Percentiles rank a stretch among this genome's conserved stretches.
Evolutionary conservation across 2,329 filamentous ascomycete species (phyloP).

Genomic region (Verruconis gallopava): DNA sequence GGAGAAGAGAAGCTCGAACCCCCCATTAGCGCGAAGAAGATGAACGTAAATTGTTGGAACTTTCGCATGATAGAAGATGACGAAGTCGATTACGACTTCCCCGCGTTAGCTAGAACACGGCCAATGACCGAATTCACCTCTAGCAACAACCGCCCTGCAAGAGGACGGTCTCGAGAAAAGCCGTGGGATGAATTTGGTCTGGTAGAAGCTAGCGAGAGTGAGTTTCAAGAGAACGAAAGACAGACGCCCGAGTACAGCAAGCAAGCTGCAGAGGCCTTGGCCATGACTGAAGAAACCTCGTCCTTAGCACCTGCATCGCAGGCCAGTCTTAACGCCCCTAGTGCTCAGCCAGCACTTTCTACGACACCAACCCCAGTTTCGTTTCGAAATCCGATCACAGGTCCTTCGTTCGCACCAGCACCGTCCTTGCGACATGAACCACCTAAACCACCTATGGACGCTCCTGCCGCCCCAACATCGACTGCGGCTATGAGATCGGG

Average conservation of each 20-base stretch:
- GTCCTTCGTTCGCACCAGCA: conserved; percentile 34
- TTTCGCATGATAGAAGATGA: conserved; percentile 74
- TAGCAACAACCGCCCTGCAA: conserved; percentile 57
- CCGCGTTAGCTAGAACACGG: conserved; percentile 60
- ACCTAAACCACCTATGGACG: conserved; percentile 24
- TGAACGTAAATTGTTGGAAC: conserved; percentile 72
- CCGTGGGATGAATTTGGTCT: conserved; percentile 75
- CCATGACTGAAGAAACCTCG: conserved; percentile 16
- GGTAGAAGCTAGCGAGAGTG: conserved; percentile 55
- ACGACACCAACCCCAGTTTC: conserved; percentile 13
- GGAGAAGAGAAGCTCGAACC: conserved; percentile 64
- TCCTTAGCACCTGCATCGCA: conserved; percentile 22
- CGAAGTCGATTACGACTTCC: conserved; percentile 76
- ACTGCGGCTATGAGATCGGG: conserved; percentile 45
- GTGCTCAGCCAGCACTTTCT: conserved; percentile 15
- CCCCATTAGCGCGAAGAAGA: conserved; percentile 47
- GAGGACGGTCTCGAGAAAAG: conserved; percentile 56
- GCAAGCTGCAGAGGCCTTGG: conserved; percentile 26
- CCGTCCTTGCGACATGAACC: conserved; percentile 31
- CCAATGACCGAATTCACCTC: conserved; percentile 65
- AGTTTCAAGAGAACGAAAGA: conserved; percentile 56
- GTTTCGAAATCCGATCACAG: conserved; percentile 38
- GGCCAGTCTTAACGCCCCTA: conserved; percentile 13
- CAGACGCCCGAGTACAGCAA: conserved; percentile 54
- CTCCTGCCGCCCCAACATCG: conserved; percentile 28